A percentile compares a stretch with the other conserved stretches of the same genome.
These are phyloP conservation scores for Globisporangium emineosum DNA, from an alignment of 352 stramenopile genomes.

Conservation along the genomic window DNA sequence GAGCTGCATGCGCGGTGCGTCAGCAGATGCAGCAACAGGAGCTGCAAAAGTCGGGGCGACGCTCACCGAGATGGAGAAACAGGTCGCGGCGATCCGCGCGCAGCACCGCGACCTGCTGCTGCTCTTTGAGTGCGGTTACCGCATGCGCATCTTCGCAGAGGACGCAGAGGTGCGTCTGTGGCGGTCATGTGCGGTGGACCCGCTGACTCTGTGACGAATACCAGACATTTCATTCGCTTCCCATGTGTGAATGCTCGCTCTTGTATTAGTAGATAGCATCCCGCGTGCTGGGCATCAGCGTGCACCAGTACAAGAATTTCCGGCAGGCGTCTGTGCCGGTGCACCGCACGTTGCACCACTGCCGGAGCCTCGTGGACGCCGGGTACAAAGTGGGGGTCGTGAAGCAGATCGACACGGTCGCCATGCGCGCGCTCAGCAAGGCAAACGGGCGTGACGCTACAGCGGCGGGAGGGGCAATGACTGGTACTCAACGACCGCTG, in stretches of 20 bases:
- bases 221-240: no score
- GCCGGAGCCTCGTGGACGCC: constrained; percentile 34
- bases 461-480: background rate
- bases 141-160: constrained; percentile 70
- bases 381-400: constrained; percentile 70
- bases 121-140: constrained; percentile 81
- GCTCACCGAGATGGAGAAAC: constrained; percentile 69
- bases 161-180: constrained; percentile 43
- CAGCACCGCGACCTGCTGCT: constrained; percentile 47
- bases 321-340: constrained; percentile 52
- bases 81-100: constrained; percentile 54
- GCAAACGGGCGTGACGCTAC: background rate
- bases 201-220: no score
- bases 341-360: constrained; percentile 37
- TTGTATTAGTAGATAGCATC: constrained; percentile 25
- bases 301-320: constrained; percentile 33
- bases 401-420: constrained; percentile 50
- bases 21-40: background rate
- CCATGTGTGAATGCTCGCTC: background rate
- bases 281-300: constrained; percentile 34
- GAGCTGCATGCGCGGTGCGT: background rate
- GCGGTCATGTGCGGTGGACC: background rate
- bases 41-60: background rate
- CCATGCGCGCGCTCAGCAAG: constrained; percentile 13
- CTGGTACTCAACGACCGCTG: background rate